A percentile compares a stretch with the other conserved stretches of the same genome.
phyloP scores from a whole-genome alignment of 2,329 filamentous ascomycete species.

The Phoma sp. region DNA sequence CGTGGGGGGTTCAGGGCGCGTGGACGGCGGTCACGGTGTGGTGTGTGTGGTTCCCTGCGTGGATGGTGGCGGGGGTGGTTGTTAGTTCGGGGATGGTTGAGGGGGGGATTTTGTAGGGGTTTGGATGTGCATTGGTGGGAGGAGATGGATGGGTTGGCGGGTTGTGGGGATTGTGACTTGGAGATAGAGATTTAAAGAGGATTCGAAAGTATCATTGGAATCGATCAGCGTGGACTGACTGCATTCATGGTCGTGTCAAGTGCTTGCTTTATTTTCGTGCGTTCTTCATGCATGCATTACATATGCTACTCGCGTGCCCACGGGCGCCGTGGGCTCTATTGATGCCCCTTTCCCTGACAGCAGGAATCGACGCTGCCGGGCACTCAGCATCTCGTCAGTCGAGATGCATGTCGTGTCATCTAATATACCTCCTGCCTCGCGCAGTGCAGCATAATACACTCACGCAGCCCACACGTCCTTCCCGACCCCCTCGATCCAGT shows the following conservation, averaged over 20 bases:
- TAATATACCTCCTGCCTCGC: not conserved
- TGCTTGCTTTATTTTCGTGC: not conserved
- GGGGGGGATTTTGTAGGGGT: not conserved
- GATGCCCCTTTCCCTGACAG: too few species aligned
- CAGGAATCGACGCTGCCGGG: too few species aligned
- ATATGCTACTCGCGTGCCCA: slow-evolving; percentile 15
- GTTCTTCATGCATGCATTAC: not conserved
- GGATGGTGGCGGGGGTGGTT: slow-evolving; percentile 65
- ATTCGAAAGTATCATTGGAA: too few species aligned
- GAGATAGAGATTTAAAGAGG: too few species aligned
- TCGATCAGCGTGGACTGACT: too few species aligned
- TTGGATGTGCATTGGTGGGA: not conserved
- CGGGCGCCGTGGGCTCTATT: slow-evolving; percentile 1
- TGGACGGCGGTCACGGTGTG: slow-evolving; percentile 90
- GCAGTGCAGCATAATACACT: not conserved
- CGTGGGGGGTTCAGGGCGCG: slow-evolving; percentile 87
- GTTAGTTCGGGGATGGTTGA: slow-evolving; percentile 32
- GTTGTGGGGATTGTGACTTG: too few species aligned
- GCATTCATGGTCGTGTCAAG: too few species aligned
- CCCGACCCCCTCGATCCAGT: slow-evolving; percentile 93
- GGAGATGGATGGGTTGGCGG: not conserved
- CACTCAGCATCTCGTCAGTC: too few species aligned
- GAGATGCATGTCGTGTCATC: too few species aligned
- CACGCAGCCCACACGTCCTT: slow-evolving; percentile 92
- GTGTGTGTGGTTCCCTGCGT: slow-evolving; percentile 95